Conservation (phyloP, 2,329 filamentous ascomycete species). For the Emmonsia crescens region DNA sequence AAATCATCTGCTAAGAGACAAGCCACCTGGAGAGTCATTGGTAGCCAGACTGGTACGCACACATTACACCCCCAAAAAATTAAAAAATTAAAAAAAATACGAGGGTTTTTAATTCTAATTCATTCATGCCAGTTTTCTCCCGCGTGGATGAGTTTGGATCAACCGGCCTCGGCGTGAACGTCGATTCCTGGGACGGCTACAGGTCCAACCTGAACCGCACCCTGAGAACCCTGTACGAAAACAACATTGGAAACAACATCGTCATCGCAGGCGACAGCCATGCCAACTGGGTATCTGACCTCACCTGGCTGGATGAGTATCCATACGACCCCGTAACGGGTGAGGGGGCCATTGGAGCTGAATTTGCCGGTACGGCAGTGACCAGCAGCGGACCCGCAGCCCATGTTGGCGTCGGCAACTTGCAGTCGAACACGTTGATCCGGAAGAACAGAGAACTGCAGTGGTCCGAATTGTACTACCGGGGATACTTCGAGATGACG, state of each 20-base stretch:
- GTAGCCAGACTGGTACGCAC: conserved; percentile 47
- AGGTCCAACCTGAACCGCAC: conserved; percentile 60
- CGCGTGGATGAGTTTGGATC: conserved; percentile 20
- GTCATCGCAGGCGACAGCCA: conserved; percentile 62
- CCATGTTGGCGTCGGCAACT: conserved; percentile 41
- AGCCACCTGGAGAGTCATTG: conserved; percentile 59
- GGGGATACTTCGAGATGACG: conserved; percentile 59
- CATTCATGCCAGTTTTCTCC: conserved; percentile 4
- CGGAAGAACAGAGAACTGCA: conserved; percentile 52
- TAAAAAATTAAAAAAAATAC: not conserved
- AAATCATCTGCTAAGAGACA: conserved; percentile 48
- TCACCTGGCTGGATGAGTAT: conserved; percentile 45
- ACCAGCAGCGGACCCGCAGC: conserved; percentile 48
- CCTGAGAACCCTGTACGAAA: conserved; percentile 52
- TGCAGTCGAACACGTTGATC: conserved; percentile 31
- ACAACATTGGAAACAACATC: conserved; percentile 63
- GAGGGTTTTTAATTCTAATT: not conserved
- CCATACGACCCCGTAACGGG: conserved; percentile 44
- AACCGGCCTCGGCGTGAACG: not conserved
- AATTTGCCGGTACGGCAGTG: conserved; percentile 58
- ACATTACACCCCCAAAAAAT: not conserved
- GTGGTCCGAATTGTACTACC: conserved; percentile 63
- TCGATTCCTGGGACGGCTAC: conserved; percentile 40
- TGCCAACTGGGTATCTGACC: conserved; percentile 51
- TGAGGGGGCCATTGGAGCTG: conserved; percentile 47